These are phyloP conservation scores for Coprinellus micaceus DNA, from an alignment of 768 basidiomycete genomes.

Conservation along the genomic window DNA sequence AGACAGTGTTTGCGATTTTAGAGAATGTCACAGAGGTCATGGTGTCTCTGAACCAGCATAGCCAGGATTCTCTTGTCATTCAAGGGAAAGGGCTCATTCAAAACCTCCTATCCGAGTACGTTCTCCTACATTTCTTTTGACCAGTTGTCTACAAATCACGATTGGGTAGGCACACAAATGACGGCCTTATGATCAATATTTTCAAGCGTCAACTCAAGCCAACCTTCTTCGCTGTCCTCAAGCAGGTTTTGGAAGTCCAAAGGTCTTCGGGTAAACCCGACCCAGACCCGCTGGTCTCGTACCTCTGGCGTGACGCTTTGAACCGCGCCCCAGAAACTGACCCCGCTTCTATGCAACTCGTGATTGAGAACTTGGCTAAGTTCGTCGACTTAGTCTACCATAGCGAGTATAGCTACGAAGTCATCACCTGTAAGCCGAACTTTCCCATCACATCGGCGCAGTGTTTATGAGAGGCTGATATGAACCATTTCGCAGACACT, in stretches of 20 bases:
- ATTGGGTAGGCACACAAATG: not conserved
- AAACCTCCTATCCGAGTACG: constrained; percentile 46
- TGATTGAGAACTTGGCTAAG: constrained; percentile 51
- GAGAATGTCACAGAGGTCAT: constrained; percentile 50
- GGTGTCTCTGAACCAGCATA: constrained; percentile 41
- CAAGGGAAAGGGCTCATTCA: constrained; percentile 58
- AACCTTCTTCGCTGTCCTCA: constrained; percentile 53
- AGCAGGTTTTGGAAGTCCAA: constrained; percentile 39
- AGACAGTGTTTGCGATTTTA: constrained; percentile 39
- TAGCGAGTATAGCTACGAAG: constrained; percentile 44
- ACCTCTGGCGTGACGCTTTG: constrained; percentile 56
- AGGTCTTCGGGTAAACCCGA: constrained; percentile 26
- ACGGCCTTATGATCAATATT: constrained; percentile 52
- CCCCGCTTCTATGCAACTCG: constrained; percentile 43
- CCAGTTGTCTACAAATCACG: not conserved
- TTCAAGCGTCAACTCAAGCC: constrained; percentile 50
- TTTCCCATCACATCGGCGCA: too few relatives aligned
- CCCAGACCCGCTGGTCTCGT: constrained; percentile 38
- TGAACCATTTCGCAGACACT: constrained; percentile 39
- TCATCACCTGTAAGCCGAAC: constrained; percentile 60
- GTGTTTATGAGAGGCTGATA: too few relatives aligned
- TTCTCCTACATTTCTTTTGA: not conserved
- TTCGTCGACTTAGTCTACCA: constrained; percentile 60
- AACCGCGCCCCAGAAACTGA: constrained; percentile 48
- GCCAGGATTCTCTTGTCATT: constrained; percentile 54